These are phyloP conservation scores for Diaporthe batatas DNA, from an alignment of 2,329 filamentous ascomycete genomes.

Conservation along the genomic window DNA sequence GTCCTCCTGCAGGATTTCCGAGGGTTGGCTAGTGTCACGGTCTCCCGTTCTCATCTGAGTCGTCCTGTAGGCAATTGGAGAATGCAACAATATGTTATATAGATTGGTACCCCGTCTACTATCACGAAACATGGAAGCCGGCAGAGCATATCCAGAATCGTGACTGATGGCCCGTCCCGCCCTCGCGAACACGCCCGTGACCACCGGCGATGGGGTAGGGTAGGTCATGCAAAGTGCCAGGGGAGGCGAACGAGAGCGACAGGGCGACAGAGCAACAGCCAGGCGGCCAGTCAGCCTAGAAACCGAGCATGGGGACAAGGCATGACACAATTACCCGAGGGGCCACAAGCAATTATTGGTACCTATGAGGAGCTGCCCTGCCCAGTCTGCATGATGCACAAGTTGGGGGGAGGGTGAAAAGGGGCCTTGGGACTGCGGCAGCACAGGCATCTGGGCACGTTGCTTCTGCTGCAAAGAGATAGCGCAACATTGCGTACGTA, in stretches of 20 bases:
- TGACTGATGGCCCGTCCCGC: constrained; percentile 26
- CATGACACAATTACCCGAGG: constrained; percentile 37
- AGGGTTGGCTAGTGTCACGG: constrained; percentile 21
- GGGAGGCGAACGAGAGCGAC: constrained; percentile 21
- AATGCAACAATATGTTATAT: constrained; percentile 14
- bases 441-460: constrained; percentile 24
- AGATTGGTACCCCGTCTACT: constrained; percentile 3
- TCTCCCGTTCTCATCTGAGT: constrained; percentile 15
- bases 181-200: background rate
- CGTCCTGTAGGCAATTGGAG: background rate
- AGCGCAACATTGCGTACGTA: background rate
- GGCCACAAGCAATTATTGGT: constrained; percentile 34
- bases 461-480: background rate
- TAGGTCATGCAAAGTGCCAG: constrained; percentile 29
- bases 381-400: constrained; percentile 35
- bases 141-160: background rate
- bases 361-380: constrained; percentile 30
- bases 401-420: constrained; percentile 21
- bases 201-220: constrained; percentile 19
- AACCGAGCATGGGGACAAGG: constrained; percentile 15
- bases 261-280: background rate
- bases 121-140: too few species aligned
- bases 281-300: constrained; percentile 8
- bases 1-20: constrained; percentile 24
- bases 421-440: constrained; percentile 26